Evolutionary conservation across 208 protist species (phyloP).

Genomic region (Wallacemonas sp.): DNA sequence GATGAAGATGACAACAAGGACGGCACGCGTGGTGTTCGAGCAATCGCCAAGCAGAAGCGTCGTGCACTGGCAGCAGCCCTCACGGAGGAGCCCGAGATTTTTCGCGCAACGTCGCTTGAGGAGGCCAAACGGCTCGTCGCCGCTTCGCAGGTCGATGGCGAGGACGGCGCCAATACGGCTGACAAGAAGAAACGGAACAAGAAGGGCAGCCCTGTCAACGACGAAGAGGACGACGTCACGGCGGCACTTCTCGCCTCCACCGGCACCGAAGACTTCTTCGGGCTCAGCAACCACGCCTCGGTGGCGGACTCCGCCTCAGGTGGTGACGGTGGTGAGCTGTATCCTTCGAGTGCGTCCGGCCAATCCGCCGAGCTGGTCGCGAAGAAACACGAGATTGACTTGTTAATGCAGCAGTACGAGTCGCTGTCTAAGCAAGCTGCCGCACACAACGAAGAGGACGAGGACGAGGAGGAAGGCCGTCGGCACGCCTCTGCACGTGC

Average conservation of each 20-base stretch:
- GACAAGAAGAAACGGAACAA: not conserved
- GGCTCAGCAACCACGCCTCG: not conserved
- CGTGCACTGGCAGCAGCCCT: conserved; percentile 6
- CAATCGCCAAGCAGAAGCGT: not conserved
- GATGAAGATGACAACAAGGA: conserved; percentile 18
- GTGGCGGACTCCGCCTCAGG: not conserved
- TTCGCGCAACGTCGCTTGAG: conserved; percentile 50
- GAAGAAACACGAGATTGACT: conserved; percentile 36
- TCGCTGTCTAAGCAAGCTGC: conserved; percentile 1
- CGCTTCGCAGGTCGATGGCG: not conserved
- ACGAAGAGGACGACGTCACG: conserved; percentile 9
- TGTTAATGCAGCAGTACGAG: conserved; percentile 24
- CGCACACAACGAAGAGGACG: not conserved
- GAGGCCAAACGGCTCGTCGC: conserved; percentile 33
- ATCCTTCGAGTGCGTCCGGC: not conserved
- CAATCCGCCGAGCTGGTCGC: not conserved
- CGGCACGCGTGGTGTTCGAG: not conserved
- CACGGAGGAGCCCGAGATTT: conserved; percentile 39
- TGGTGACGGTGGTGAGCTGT: not conserved
- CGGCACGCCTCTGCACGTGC: too few species aligned
- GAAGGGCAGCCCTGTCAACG: too few species aligned
- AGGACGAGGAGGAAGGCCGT: too few species aligned
- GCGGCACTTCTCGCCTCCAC: not conserved
- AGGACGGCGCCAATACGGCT: not conserved
- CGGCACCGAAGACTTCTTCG: not conserved